Conservation (phyloP, 169 alveolate genomes). For the Eimeria zaria region DNA sequence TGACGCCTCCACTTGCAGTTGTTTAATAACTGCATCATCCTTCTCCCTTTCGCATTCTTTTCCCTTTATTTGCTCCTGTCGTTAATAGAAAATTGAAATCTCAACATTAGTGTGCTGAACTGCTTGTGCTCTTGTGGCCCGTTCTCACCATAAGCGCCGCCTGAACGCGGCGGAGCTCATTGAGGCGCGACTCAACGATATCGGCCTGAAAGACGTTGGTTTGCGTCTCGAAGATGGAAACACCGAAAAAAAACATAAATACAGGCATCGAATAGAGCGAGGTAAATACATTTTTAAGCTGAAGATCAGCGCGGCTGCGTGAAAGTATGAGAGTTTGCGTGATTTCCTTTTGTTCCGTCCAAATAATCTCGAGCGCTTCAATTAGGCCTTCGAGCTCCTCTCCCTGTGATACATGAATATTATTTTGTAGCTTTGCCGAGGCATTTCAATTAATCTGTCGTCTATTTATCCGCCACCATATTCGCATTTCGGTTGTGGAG, state of each 20-base stretch:
- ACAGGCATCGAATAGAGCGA: neutral
- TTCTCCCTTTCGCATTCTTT: neutral
- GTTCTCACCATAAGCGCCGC: neutral
- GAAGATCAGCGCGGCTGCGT: constrained; percentile 15
- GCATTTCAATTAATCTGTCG: neutral
- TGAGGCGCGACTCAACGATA: constrained; percentile 2
- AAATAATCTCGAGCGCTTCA: neutral
- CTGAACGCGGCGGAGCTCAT: neutral
- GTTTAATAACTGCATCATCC: neutral
- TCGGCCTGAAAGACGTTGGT: neutral
- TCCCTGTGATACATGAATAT: neutral
- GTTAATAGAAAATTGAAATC: neutral
- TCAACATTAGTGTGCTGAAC: neutral
- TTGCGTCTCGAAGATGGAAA: neutral
- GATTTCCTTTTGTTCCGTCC: constrained; percentile 11
- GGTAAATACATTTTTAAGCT: neutral
- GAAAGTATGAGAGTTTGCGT: neutral
- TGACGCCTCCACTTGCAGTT: neutral
- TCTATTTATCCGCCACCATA: neutral
- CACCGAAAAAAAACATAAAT: neutral
- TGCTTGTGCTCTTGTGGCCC: neutral
- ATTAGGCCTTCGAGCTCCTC: constrained; percentile 6
- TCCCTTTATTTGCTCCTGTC: neutral
- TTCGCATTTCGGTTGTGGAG: neutral
- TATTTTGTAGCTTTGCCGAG: neutral